Evolutionary conservation across 768 basidiomycete species (phyloP), one percentile per base, ranked within the genome.

Genomic region (Piloderma croceum): DNA sequence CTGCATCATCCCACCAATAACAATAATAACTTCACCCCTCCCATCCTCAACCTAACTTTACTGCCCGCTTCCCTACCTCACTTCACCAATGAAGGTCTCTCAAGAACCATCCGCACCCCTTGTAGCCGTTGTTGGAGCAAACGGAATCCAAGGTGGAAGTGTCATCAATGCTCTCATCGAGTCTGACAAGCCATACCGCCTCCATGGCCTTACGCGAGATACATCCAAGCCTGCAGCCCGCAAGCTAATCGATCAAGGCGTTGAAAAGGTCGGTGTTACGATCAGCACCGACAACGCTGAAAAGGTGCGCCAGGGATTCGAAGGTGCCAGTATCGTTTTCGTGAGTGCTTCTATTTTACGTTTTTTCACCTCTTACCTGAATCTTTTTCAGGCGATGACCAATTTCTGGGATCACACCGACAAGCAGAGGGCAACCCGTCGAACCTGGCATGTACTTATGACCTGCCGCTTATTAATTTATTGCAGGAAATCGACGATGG

Each of bases 51-150:
- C n/a, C n/a, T n/a, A n/a, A n/a, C n/a, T n/a, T n/a, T n/a, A n/a
- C n/a, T n/a, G n/a, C n/a, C n/a, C n/a, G n/a, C n/a, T n/a, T n/a
- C n/a, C n/a, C n/a, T n/a, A n/a, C n/a, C n/a, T n/a, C n/a, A n/a
- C n/a, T n/a, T n/a, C n/a, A n/a, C n/a, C n/a, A 34, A 48, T 48
- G 47, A 42, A 43, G 3, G 40, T 48, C 38, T 36, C 43, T 17
- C 17, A 37, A 20, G 11, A 19, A 15, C 18, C 32, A 3, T 34
- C 40, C 5, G 43, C 40, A 2, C 43, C 47, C 3, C 40, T 45
- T 21, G 36, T 42, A 34, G 47, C 44, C 11, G 47, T 48, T 11
- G 40, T 45, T 9, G 47, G 47, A 15, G 36, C 37, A 1, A 48
- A 43, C 0, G 47, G 47, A 21, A 25, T 20, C 24, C 7, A 36